A percentile compares a stretch with the other conserved stretches of the same genome.
Conservation (phyloP, 495 filamentous ascomycete species). For the Trichoderma orchidacearum region DNA sequence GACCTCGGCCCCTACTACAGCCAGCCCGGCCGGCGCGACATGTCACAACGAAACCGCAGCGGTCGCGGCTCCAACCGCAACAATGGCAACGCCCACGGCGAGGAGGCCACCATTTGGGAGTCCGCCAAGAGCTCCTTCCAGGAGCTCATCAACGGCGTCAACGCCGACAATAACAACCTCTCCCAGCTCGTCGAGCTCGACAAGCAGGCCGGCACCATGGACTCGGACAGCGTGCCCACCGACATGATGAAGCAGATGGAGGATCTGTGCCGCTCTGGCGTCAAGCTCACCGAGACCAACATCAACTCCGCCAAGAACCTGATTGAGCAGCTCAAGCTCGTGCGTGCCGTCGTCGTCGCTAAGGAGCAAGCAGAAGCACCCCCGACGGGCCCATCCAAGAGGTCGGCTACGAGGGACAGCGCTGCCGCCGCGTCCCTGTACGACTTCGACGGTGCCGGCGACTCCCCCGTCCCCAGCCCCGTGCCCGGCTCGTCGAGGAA, state of each 20-base stretch:
- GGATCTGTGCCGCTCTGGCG: constrained; percentile 22
- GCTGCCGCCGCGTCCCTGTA: constrained; percentile 40
- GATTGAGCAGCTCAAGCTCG: constrained; percentile 30
- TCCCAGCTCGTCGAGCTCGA: constrained; percentile 26
- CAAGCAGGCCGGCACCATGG: constrained; percentile 23
- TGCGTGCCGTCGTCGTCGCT: constrained; percentile 32
- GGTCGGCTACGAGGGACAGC: constrained; percentile 9
- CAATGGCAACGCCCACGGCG: constrained; percentile 23
- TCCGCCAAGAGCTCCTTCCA: constrained; percentile 29
- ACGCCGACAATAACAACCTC: constrained; percentile 25
- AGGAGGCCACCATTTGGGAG: constrained; percentile 31
- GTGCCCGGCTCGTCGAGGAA: constrained; percentile 28
- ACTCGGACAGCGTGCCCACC: constrained; percentile 12
- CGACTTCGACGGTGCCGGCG: constrained; percentile 56
- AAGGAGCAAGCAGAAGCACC: constrained; percentile 44
- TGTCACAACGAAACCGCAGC: constrained; percentile 32
- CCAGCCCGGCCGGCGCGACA: constrained; percentile 6
- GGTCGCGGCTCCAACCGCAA: constrained; percentile 33
- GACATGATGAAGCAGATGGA: constrained; percentile 24
- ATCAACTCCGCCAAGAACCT: constrained; percentile 21
- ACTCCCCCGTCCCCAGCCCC: constrained; percentile 57
- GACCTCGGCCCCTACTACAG: background rate
- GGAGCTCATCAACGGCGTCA: constrained; percentile 22
- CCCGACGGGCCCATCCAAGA: constrained; percentile 9
- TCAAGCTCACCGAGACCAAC: constrained; percentile 23